A percentile compares a stretch with the other conserved stretches of the same genome.
Evolutionary conservation across 2,329 filamentous ascomycete species (phyloP).

Genomic region (Aspergillus brunneoviolaceus): DNA sequence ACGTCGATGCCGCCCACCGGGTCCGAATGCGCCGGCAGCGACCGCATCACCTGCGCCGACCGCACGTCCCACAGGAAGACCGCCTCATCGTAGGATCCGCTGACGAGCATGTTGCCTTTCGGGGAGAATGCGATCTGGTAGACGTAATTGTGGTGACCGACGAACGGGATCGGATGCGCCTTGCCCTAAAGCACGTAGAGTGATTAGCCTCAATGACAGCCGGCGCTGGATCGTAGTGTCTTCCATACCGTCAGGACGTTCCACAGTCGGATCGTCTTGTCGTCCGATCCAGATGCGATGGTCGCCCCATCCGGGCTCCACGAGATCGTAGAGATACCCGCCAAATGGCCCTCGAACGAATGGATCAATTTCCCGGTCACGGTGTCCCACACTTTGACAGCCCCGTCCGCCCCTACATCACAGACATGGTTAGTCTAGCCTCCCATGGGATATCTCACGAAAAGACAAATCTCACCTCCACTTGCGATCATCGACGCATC

Average conservation of each 20-base stretch:
- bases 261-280: slow-evolving; percentile 95
- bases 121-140: slow-evolving; percentile 95
- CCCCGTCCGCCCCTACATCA: slow-evolving; percentile 70
- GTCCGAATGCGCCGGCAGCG: slow-evolving; percentile 89
- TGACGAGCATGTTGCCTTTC: slow-evolving; percentile 94
- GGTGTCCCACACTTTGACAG: slow-evolving; percentile 88
- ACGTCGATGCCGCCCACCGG: slow-evolving; percentile 94
- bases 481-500: slow-evolving; percentile 88
- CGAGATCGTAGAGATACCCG: slow-evolving; percentile 87
- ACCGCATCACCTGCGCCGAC: slow-evolving; percentile 82
- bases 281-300: slow-evolving; percentile 87
- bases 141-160: slow-evolving; percentile 94
- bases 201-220: neutral
- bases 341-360: slow-evolving; percentile 88
- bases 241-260: slow-evolving; percentile 57
- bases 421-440: slow-evolving; percentile 3
- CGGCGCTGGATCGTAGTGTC: slow-evolving; percentile 2
- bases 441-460: neutral
- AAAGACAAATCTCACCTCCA: slow-evolving; percentile 55
- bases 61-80: slow-evolving; percentile 96
- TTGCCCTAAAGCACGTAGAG: slow-evolving; percentile 43
- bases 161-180: slow-evolving; percentile 61
- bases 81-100: slow-evolving; percentile 94
- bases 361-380: slow-evolving; percentile 75
- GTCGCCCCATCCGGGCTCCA: slow-evolving; percentile 89